These are phyloP conservation scores for Mucor mucedo DNA, from an alignment of 371 early-diverging fungal genomes.

Conservation along the genomic window DNA sequence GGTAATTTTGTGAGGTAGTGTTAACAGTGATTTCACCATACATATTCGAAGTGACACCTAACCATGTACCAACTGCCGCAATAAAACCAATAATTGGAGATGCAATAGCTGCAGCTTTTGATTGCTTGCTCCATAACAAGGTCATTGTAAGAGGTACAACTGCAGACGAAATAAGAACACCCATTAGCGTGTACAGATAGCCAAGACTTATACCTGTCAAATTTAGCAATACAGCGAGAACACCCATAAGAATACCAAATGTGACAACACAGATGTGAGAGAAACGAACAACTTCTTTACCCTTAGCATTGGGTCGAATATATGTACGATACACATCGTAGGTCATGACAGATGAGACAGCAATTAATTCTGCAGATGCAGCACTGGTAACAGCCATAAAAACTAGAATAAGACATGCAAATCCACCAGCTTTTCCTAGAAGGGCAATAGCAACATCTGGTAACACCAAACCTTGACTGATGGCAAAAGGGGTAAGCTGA, in stretches of 20 bases:
- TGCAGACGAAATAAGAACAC: conserved; percentile 68
- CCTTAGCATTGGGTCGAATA: conserved; percentile 65
- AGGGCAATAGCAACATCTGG: conserved; percentile 69
- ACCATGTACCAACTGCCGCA: conserved; percentile 64
- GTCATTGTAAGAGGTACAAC: conserved; percentile 69
- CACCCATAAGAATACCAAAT: conserved; percentile 74
- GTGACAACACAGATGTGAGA: conserved; percentile 60
- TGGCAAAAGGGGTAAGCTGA: conserved; percentile 49
- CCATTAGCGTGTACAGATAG: conserved; percentile 70
- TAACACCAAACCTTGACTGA: conserved; percentile 69
- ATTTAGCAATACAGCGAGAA: conserved; percentile 63
- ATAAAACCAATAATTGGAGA: conserved; percentile 60
- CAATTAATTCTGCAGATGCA: conserved; percentile 72
- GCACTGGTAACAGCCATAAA: conserved; percentile 78
- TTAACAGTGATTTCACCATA: conserved; percentile 61
- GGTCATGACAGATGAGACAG: conserved; percentile 70
- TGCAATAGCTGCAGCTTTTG: conserved; percentile 53
- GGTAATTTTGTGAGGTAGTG: conserved; percentile 64
- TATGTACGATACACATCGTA: conserved; percentile 75
- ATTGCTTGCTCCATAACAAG: conserved; percentile 70
- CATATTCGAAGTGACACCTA: conserved; percentile 56
- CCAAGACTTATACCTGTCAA: conserved; percentile 69
- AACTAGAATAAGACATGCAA: conserved; percentile 66
- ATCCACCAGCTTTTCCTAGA: conserved; percentile 62
- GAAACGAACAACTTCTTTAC: conserved; percentile 60